A percentile compares a stretch with the other conserved stretches of the same genome.
Conservation (phyloP, 2,329 filamentous ascomycete species). For the Cladophialophora carrionii region DNA sequence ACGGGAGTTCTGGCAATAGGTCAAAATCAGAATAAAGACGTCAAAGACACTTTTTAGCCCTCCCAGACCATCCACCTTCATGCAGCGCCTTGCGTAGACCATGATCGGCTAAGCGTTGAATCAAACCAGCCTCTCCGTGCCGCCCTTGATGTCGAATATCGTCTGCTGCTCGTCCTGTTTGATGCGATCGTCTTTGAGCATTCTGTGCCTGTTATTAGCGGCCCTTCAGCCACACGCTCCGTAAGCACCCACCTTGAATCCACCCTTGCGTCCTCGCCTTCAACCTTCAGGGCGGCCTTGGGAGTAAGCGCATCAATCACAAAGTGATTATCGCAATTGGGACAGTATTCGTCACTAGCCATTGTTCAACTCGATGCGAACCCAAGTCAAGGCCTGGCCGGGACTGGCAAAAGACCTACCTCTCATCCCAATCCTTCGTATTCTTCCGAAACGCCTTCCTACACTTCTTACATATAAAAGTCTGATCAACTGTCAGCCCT, state of each 20-base stretch:
- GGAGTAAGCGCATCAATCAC: constrained; percentile 86
- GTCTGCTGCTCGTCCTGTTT: constrained; percentile 62
- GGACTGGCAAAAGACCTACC: constrained; percentile 44
- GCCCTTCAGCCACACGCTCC: neutral
- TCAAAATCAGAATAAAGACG: constrained; percentile 19
- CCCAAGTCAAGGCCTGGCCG: neutral
- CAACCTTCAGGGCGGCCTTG: constrained; percentile 79
- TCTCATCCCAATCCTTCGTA: constrained; percentile 86
- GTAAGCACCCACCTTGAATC: constrained; percentile 63
- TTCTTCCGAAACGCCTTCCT: constrained; percentile 98
- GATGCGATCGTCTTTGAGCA: constrained; percentile 89
- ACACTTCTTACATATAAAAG: constrained; percentile 98
- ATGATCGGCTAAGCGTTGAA: neutral
- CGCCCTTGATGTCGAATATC: constrained; percentile 76
- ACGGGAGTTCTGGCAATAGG: constrained; percentile 32
- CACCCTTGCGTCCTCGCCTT: constrained; percentile 85
- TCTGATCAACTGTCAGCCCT: constrained; percentile 41
- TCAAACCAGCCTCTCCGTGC: constrained; percentile 75
- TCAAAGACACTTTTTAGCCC: neutral
- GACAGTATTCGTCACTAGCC: constrained; percentile 91
- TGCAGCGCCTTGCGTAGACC: neutral
- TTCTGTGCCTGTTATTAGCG: constrained; percentile 51
- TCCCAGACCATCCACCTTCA: neutral
- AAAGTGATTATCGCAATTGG: constrained; percentile 98
- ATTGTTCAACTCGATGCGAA: neutral